Evolutionary conservation across 805 yeast genomes (phyloP).

Genomic region (Cyberlindnera bimundalis): DNA sequence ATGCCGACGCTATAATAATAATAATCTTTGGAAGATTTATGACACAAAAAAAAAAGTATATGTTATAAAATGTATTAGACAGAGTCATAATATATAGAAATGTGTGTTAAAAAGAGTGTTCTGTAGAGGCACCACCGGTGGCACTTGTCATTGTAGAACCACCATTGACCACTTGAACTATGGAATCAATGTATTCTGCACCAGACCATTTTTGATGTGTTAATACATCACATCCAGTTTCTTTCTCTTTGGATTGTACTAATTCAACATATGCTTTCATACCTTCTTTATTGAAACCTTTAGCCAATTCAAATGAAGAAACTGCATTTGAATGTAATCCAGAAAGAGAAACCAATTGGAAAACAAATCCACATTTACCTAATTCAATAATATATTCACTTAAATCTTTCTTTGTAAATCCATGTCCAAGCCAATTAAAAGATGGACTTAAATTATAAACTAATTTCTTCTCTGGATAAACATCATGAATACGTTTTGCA

Average conservation of each 20-base stretch:
- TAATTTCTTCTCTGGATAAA: conserved; percentile 49
- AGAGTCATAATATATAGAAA: no score
- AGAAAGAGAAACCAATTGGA: conserved; percentile 59
- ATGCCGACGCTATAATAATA: no score
- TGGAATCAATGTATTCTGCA: conserved; percentile 46
- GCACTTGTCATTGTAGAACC: conserved; percentile 17
- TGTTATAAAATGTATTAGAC: no score
- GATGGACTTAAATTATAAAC: conserved; percentile 61
- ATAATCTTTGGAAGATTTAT: no score
- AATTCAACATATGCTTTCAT: conserved; percentile 56
- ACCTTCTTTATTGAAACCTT: conserved; percentile 47
- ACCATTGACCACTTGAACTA: conserved; percentile 18
- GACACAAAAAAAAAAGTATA: no score
- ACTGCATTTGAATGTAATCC: conserved; percentile 55
- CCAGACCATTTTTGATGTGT: conserved; percentile 66
- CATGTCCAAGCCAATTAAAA: conserved; percentile 59
- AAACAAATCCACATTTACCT: conserved; percentile 53
- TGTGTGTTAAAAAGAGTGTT: conserved; percentile 4
- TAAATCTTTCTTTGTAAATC: conserved; percentile 45
- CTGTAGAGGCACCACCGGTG: conserved; percentile 20
- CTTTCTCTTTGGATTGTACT: conserved; percentile 47
- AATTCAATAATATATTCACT: conserved; percentile 49
- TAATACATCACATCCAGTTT: conserved; percentile 45
- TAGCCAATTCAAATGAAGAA: conserved; percentile 48
- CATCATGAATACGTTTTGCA: conserved; percentile 43